A percentile compares a stretch with the other conserved stretches of the same genome.
phyloP scores from a whole-genome alignment of 257 asterid species.

The Ocimum tenuiflorum region DNA sequence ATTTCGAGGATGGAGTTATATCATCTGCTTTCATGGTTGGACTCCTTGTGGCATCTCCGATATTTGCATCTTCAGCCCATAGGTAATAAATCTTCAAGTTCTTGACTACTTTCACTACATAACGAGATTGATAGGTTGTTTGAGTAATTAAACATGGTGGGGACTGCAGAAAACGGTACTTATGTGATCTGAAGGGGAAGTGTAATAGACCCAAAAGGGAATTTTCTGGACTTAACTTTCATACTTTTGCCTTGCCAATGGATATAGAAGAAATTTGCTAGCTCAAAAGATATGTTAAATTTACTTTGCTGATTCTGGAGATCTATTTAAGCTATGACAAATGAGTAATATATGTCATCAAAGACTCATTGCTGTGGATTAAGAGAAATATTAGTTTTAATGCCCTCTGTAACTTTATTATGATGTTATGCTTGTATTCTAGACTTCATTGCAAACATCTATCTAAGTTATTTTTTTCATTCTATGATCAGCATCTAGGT shows the following conservation, averaged over 20 bases:
- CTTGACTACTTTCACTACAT: background rate
- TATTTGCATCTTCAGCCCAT: conserved; percentile 80
- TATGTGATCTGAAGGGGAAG: background rate
- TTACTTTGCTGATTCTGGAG: background rate
- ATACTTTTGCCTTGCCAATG: background rate
- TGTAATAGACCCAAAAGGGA: background rate
- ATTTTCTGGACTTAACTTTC: background rate
- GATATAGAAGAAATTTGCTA: background rate
- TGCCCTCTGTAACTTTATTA: background rate
- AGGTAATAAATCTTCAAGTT: conserved; percentile 37
- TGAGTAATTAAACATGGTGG: background rate
- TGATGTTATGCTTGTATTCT: background rate
- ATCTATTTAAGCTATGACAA: background rate
- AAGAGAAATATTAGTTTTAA: background rate
- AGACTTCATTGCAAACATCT: background rate
- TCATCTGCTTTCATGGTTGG: conserved; percentile 99
- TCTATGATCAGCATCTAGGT: background rate
- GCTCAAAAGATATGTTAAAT: background rate
- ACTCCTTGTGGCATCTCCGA: conserved; percentile 91
- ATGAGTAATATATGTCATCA: background rate
- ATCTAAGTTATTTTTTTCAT: background rate
- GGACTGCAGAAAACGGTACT: background rate
- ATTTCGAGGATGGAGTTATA: conserved; percentile 90
- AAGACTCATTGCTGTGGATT: background rate
- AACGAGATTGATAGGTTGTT: background rate